These are phyloP conservation scores for Globisporangium heterothallicum DNA, from an alignment of 352 stramenopile species.

Conservation along the genomic window DNA sequence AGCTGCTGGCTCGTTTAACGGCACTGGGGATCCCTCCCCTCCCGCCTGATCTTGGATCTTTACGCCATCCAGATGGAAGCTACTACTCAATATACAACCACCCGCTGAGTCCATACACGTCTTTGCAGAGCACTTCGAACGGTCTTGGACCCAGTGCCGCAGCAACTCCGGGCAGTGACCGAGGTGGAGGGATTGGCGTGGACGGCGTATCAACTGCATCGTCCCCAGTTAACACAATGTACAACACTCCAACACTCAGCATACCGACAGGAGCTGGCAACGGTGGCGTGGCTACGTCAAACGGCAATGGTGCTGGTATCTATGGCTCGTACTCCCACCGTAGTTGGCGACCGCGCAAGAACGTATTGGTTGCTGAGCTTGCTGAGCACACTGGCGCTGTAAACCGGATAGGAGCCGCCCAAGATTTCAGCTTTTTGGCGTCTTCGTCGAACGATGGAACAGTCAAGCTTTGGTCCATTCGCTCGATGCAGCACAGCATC, in stretches of 20 bases:
- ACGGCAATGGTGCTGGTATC: constrained; percentile 21
- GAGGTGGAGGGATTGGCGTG: constrained; percentile 16
- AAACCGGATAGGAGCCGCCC: constrained; percentile 88
- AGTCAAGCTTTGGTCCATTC: constrained; percentile 94
- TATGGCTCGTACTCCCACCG: constrained; percentile 40
- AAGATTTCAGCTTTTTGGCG: constrained; percentile 95
- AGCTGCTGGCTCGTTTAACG: constrained; percentile 87
- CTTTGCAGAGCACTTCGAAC: constrained; percentile 14
- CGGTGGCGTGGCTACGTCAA: constrained; percentile 16
- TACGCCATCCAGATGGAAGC: constrained; percentile 62
- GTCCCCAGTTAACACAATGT: constrained; percentile 22
- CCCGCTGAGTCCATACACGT: constrained; percentile 55
- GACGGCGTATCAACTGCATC: constrained; percentile 13
- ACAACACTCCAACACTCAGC: constrained; percentile 8
- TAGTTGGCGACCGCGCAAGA: constrained; percentile 82
- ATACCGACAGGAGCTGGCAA: constrained; percentile 9
- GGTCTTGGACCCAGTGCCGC: constrained; percentile 6
- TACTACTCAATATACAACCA: constrained; percentile 81
- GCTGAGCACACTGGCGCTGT: constrained; percentile 92
- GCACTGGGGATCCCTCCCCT: constrained; percentile 90
- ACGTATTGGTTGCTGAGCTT: constrained; percentile 78
- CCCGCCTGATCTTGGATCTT: constrained; percentile 83
- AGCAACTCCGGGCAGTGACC: constrained; percentile 22
- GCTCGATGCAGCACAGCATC: constrained; percentile 91
- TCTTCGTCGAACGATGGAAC: constrained; percentile 95